Conservation (phyloP, 1,284 basidiomycete species). For the Malassezia dermatis region DNA sequence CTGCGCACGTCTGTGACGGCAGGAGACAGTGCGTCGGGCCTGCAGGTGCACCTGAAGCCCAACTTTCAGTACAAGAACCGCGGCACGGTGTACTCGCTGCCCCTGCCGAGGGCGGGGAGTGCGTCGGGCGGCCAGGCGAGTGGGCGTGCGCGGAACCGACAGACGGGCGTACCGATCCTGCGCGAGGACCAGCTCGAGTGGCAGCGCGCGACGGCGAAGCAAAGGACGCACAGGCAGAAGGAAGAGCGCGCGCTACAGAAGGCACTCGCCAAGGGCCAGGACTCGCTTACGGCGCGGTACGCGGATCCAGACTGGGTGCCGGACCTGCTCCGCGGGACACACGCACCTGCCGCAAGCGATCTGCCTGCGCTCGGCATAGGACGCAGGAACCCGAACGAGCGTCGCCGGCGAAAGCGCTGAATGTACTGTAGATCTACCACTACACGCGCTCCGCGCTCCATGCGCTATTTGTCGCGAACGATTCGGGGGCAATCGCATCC, state of each 20-base stretch:
- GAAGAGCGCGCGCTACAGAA: constrained; percentile 24
- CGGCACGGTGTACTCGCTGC: constrained; percentile 87
- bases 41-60: constrained; percentile 43
- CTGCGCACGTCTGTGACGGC: constrained; percentile 68
- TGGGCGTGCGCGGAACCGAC: constrained; percentile 21
- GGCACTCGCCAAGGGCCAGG: constrained; percentile 32
- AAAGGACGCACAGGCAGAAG: constrained; percentile 19
- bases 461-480: constrained; percentile 42
- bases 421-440: constrained; percentile 4
- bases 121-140: constrained; percentile 30
- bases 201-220: constrained; percentile 36
- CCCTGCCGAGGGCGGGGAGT: constrained; percentile 70
- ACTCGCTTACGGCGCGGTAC: constrained; percentile 35
- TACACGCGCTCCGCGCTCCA: constrained; percentile 37
- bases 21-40: constrained; percentile 15
- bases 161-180: constrained; percentile 30
- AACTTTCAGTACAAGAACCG: constrained; percentile 80
- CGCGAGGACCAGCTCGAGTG: constrained; percentile 47
- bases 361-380: constrained; percentile 43
- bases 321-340: constrained; percentile 29
- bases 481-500: constrained; percentile 35
- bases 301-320: constrained; percentile 43
- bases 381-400: constrained; percentile 43
- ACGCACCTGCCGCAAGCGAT: constrained; percentile 18
- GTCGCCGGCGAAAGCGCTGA: constrained; percentile 15